Base-by-base conservation (phyloP, 768 basidiomycete genomes). In the Kwoniella dendrophila region DNA sequence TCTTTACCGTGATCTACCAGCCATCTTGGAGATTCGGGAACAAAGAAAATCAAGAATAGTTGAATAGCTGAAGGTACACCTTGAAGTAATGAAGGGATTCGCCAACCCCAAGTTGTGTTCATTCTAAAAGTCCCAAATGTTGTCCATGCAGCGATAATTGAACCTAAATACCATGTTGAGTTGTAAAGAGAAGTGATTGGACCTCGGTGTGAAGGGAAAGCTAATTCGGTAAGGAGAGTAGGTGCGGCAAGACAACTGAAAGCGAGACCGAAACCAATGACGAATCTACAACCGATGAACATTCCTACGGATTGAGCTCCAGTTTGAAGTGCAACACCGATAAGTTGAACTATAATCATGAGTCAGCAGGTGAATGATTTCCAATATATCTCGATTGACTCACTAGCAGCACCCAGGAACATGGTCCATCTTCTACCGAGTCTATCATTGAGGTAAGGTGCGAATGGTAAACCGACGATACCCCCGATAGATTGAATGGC, bases 181-280 rank as follows among this genome's bases (percentile, higher is more conserved):
- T 90, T 90, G 65, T 72, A 72, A 34, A 68, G 58, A 4, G 64
- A 58, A 14, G 89, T 92, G 61, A 93, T 79, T 33, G 86, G 86
- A 14, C 86, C 88, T 68, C 91, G 90, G 78, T 93, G 88, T 11
- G 84, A 81, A 16, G 90, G 91, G 77, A 92, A 92, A 0, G 90
- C 83, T n/a, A 92, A 80, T 79, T 93, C 91, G 50, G 90, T 88
- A 56, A 92, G 86, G 80, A 92, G 80, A 82, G 92, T 84, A 11
- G 91, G 90, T 4, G 90, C 89, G 48, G 89, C 86, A 68, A 86
- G 87, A 30, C 85, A 86, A 83, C 75, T 59, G 57, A 88, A 85
- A 0, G 84, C 82, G 40, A 87, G 85, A 61, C 71, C 70, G 58
- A 71, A 70, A 81, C 84, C 85, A 11, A 84, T 84, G 45, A 85